phyloP scores from a whole-genome alignment of 148 eudicot species.

The Chenopodium quinoa region DNA sequence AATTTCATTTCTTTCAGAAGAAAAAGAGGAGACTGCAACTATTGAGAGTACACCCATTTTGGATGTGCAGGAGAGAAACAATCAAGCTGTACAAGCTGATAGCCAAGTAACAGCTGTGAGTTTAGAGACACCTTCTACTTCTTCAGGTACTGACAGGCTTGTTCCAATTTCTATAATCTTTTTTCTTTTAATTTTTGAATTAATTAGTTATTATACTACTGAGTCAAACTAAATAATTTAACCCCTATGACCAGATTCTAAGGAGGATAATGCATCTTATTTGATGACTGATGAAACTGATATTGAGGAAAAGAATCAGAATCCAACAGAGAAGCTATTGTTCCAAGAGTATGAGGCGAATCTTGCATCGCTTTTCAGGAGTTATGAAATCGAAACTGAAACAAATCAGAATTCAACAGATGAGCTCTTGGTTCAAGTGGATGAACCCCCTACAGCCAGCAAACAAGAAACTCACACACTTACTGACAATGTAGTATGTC shows the following conservation, averaged over 20 bases:
- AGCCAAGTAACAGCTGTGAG: neutral
- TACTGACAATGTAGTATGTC: conserved; percentile 18
- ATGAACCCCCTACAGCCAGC: conserved; percentile 33
- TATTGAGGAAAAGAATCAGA: conserved; percentile 44
- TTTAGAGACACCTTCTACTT: conserved; percentile 1
- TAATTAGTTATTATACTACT: neutral
- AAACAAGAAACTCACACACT: conserved; percentile 33
- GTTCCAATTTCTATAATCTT: neutral
- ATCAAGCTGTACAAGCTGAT: conserved; percentile 3
- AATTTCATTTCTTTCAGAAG: neutral
- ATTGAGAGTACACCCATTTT: conserved; percentile 15
- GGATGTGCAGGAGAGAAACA: conserved; percentile 17
- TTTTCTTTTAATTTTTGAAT: neutral
- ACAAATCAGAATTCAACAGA: neutral
- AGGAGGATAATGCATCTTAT: conserved; percentile 23
- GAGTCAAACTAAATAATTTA: conserved; percentile 6
- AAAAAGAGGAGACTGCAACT: conserved; percentile 9
- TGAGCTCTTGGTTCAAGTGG: conserved; percentile 26
- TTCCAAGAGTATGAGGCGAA: conserved; percentile 38
- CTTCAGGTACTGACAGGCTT: conserved; percentile 17
- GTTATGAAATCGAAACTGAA: conserved; percentile 2
- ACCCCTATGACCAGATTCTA: conserved; percentile 12
- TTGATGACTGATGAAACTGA: conserved; percentile 36
- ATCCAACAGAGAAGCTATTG: conserved; percentile 30
- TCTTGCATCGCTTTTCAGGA: neutral